These are phyloP conservation scores for Colletotrichum shisoi DNA, from an alignment of 2,329 filamentous ascomycete species.

Conservation along the genomic window DNA sequence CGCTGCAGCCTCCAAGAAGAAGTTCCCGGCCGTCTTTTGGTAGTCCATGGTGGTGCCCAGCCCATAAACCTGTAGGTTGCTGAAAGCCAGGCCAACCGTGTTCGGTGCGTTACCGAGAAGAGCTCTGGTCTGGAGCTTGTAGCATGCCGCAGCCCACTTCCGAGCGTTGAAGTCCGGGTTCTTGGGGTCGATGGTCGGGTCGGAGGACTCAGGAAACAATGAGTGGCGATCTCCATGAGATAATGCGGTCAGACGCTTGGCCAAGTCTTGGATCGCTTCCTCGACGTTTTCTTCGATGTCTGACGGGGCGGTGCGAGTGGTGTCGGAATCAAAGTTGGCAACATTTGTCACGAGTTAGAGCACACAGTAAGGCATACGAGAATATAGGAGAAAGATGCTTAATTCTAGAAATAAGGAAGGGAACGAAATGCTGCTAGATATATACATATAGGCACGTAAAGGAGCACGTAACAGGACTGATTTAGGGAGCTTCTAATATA, in stretches of 20 bases:
- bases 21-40: slow-evolving; percentile 54
- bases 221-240: slow-evolving; percentile 39
- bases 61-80: slow-evolving; percentile 54
- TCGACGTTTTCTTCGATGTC: neutral
- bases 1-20: slow-evolving; percentile 44
- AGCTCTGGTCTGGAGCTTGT: slow-evolving; percentile 41
- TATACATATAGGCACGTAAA: too few species aligned
- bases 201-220: slow-evolving; percentile 43
- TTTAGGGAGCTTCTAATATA: too few species aligned
- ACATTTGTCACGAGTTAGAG: too few species aligned
- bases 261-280: slow-evolving; percentile 44
- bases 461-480: too few species aligned
- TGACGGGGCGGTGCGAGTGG: neutral
- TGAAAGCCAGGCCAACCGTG: slow-evolving; percentile 50
- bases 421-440: too few species aligned
- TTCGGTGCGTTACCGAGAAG: slow-evolving; percentile 44
- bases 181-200: slow-evolving; percentile 50
- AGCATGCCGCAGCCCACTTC: slow-evolving; percentile 56
- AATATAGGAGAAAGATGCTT: too few species aligned
- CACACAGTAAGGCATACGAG: too few species aligned
- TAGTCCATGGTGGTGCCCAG: slow-evolving; percentile 54
- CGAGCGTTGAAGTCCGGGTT: slow-evolving; percentile 52
- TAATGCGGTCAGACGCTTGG: slow-evolving; percentile 43
- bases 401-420: too few species aligned
- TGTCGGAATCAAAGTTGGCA: neutral